Evolutionary conservation across 495 filamentous ascomycete species (phyloP), one percentile per base, ranked within the genome.

Genomic region (Penicillium steckii): DNA sequence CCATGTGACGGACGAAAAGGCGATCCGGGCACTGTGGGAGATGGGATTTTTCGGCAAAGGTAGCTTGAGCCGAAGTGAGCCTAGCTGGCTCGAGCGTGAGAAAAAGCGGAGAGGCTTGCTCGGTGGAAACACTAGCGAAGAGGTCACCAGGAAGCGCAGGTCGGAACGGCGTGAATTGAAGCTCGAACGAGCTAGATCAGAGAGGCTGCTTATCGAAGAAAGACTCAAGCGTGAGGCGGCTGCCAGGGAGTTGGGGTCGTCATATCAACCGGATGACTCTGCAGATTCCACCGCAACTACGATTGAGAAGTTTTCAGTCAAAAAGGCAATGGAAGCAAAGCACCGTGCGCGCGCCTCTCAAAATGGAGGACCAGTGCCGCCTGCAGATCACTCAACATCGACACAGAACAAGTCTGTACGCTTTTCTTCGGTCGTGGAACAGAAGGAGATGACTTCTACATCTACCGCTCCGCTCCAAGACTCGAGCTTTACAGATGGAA

Each of bases 41-140:
- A 85, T 89, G 64, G 94, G 94, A 1, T 97, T 97, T 70, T 99
- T 90, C 67, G 94, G 94, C 37, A 97, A 96, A 69, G 94, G 94
- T 42, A 90, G 73, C 47, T 76, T 97, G 52, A 96, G 91, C 67
- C 84, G 94, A 57, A 96, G 90, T 70, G 92, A 97, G 65, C 94
- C 93, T 3, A 90, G 82, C 48, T 99, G 94, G 94, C 67, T 97
- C 46, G 87, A 87, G 44, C 77, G 89, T 44, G 90, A 96, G 64
- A 88, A 87, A 61, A 82, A 82, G 44, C 79, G 84, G 52, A 76
- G 81, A 37, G 90, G 89, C 3, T 56, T 84, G 9, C 68, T 80
- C 24, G 81, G 80, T 25, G 80, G 77, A 15, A 72, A 74, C 48
- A 89, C 87, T 3, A 89, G 86, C 45, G 91, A 96, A 67, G 86